These are phyloP conservation scores for Dichotomopilus funicola DNA, from an alignment of 2,329 filamentous ascomycete genomes.

Conservation along the genomic window DNA sequence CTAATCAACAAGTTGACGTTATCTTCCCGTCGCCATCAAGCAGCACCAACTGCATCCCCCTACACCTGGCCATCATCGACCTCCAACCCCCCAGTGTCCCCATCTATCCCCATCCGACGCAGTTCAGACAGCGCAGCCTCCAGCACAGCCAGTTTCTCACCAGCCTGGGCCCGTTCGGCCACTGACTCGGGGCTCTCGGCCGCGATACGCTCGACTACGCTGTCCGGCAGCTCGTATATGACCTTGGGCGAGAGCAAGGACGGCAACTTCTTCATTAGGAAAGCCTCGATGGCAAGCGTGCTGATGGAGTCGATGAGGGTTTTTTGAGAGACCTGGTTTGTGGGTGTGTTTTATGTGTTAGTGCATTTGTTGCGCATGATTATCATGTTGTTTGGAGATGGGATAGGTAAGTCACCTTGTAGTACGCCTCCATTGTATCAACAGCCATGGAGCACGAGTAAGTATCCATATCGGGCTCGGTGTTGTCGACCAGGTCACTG, in stretches of 20 bases:
- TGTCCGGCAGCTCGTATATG: slow-evolving; percentile 1
- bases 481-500: background rate
- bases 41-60: too few species aligned
- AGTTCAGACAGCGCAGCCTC: slow-evolving; percentile 7
- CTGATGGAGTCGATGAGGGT: slow-evolving; percentile 4
- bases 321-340: slow-evolving; percentile 2
- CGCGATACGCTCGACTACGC: background rate
- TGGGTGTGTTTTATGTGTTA: background rate
- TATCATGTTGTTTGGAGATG: background rate
- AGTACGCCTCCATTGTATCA: slow-evolving; percentile 9
- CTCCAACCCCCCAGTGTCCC: background rate
- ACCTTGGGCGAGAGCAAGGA: slow-evolving; percentile 1
- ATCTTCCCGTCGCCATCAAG: too few species aligned
- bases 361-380: background rate
- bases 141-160: slow-evolving; percentile 3
- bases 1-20: too few species aligned
- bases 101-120: background rate
- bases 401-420: slow-evolving; percentile 3
- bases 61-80: too few species aligned
- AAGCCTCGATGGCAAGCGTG: slow-evolving; percentile 4
- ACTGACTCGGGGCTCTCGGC: slow-evolving; percentile 1
- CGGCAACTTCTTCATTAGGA: slow-evolving; percentile 1
- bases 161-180: slow-evolving; percentile 1
- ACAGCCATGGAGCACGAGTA: slow-evolving; percentile 9
- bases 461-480: slow-evolving; percentile 10